Evolutionary conservation across 2,329 filamentous ascomycete genomes (phyloP).

Genomic region (Colletotrichum eleusines): DNA sequence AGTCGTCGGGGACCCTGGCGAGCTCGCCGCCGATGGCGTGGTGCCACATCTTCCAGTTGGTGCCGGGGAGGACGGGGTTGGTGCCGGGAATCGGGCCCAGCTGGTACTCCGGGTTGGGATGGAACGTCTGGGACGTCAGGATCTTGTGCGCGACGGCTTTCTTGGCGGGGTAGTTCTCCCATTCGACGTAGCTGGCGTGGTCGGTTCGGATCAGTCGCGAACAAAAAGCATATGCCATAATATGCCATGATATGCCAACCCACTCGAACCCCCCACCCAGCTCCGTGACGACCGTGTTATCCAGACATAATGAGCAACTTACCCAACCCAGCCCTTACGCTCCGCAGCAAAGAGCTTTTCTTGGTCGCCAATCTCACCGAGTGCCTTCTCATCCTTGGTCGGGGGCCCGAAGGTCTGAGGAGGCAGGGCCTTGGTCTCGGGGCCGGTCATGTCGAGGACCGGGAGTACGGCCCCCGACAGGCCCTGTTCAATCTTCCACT

Average conservation of each 20-base stretch:
- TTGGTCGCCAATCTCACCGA: conserved; percentile 55
- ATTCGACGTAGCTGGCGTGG: conserved; percentile 70
- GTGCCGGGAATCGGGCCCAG: conserved; percentile 66
- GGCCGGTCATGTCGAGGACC: conserved; percentile 59
- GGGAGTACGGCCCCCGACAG: conserved; percentile 59
- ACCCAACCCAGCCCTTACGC: conserved; percentile 52
- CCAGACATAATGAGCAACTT: conserved; percentile 31
- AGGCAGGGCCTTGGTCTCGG: conserved; percentile 48
- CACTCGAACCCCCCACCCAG: too few relatives aligned
- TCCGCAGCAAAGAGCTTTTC: conserved; percentile 46
- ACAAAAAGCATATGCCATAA: neutral
- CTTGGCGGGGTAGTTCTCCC: conserved; percentile 78
- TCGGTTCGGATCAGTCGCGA: neutral
- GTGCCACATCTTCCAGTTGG: conserved; percentile 71
- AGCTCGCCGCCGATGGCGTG: conserved; percentile 58
- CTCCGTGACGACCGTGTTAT: accelerated
- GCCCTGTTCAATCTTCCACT: conserved; percentile 67
- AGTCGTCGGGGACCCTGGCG: conserved; percentile 65
- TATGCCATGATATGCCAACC: too few relatives aligned
- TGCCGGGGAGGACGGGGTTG: conserved; percentile 68
- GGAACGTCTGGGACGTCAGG: conserved; percentile 46
- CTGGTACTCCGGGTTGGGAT: conserved; percentile 65
- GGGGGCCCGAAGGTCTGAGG: conserved; percentile 48
- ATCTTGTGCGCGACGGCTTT: conserved; percentile 70
- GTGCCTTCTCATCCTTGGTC: conserved; percentile 56